Evolutionary conservation across 176 grass and related monocot genomes (phyloP).

Genomic region (Hsuehochloa calcarea): DNA sequence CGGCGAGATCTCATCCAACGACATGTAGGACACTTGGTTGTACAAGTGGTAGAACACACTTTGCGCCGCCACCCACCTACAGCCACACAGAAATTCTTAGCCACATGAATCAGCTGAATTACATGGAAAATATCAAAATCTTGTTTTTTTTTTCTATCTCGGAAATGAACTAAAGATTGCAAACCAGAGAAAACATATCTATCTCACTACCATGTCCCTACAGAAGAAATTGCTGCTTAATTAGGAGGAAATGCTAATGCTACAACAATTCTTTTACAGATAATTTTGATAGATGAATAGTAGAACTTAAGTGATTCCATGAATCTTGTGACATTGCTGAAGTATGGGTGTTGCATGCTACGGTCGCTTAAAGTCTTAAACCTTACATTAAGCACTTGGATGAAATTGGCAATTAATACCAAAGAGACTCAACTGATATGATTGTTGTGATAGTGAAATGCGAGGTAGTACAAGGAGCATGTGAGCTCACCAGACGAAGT

Average conservation of each 20-base stretch:
- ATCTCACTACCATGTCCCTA: not conserved
- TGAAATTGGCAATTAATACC: not conserved
- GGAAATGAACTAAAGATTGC: not conserved
- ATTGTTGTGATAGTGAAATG: not conserved
- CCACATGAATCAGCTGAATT: constrained; percentile 27
- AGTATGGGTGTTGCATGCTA: not conserved
- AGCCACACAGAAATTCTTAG: constrained; percentile 16
- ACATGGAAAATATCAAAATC: not conserved
- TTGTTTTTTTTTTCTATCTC: not conserved
- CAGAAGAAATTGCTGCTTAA: not conserved
- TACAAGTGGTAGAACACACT: constrained; percentile 99
- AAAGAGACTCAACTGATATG: not conserved
- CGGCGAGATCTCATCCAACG: constrained; percentile 85
- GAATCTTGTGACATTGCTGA: not conserved
- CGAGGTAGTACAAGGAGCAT: constrained; percentile 18
- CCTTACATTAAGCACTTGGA: not conserved
- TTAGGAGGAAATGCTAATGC: not conserved
- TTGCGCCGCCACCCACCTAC: constrained; percentile 90
- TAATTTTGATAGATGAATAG: not conserved
- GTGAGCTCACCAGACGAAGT: constrained; percentile 79
- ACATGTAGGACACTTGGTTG: constrained; percentile 99
- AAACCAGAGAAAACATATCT: not conserved
- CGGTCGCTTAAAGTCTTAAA: not conserved
- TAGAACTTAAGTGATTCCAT: not conserved
- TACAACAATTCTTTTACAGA: not conserved